These are phyloP conservation scores for Fraxinus quadrangulata DNA, from an alignment of 257 asterid species.

Conservation along the genomic window DNA sequence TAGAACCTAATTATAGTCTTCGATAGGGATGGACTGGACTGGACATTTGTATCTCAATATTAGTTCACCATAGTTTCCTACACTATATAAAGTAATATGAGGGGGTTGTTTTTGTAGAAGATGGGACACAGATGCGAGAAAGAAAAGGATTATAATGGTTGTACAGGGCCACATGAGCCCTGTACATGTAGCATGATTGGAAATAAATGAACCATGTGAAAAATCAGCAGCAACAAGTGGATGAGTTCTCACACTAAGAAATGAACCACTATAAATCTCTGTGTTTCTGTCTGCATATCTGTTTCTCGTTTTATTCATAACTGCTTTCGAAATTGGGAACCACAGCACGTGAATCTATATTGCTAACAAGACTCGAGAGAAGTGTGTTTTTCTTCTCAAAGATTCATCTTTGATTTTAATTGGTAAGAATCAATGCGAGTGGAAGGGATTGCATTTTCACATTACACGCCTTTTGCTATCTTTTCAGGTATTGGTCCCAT, in stretches of 20 bases:
- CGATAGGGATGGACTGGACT: background rate
- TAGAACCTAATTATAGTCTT: background rate
- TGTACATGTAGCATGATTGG: background rate
- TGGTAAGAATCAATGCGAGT: background rate
- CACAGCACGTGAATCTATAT: too few relatives aligned
- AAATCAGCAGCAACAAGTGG: too few relatives aligned
- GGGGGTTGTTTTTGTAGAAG: too few relatives aligned
- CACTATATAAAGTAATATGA: background rate
- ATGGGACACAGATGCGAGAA: background rate
- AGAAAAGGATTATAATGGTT: background rate
- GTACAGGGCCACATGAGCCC: too few relatives aligned
- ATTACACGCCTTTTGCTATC: background rate
- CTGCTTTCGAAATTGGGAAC: background rate
- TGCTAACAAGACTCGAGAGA: too few relatives aligned
- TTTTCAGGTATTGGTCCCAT: slow-evolving; percentile 81
- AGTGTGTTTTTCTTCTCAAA: too few relatives aligned
- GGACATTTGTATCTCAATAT: background rate
- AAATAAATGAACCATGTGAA: background rate
- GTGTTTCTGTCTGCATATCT: background rate
- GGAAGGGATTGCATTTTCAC: background rate
- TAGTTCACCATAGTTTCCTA: background rate
- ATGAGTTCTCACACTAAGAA: too few relatives aligned
- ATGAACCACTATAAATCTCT: background rate
- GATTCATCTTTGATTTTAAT: too few relatives aligned
- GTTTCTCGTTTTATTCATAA: too few relatives aligned